Evolutionary conservation across 345 rosid genomes (phyloP).

Genomic region (Boechera stricta): DNA sequence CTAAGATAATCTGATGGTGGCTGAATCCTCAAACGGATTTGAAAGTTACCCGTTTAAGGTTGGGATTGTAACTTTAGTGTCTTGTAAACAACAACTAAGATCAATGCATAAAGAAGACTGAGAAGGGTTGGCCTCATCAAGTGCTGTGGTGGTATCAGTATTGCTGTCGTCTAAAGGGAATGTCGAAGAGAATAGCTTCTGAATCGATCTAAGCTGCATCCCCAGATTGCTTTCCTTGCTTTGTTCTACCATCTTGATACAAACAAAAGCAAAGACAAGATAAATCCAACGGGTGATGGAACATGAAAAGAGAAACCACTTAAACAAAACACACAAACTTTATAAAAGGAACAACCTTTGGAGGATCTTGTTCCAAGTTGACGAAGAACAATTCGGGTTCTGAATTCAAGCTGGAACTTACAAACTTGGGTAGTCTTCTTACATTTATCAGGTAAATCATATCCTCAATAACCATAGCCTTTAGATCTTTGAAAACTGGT

Average conservation of each 20-base stretch:
- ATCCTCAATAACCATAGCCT: slow-evolving; percentile 80
- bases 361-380: slow-evolving; percentile 89
- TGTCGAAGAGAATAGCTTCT: slow-evolving; percentile 58
- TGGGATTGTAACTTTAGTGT: slow-evolving; percentile 78
- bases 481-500: slow-evolving; percentile 58
- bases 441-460: slow-evolving; percentile 83
- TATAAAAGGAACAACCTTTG: slow-evolving; percentile 56
- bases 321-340: not conserved
- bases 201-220: slow-evolving; percentile 59
- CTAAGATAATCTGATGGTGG: not conserved
- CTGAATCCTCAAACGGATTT: not conserved
- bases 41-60: slow-evolving; percentile 78
- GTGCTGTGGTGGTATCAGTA: slow-evolving; percentile 33
- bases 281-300: slow-evolving; percentile 7
- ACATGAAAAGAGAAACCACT: slow-evolving; percentile 10
- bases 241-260: slow-evolving; percentile 63
- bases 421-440: slow-evolving; percentile 62
- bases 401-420: slow-evolving; percentile 59
- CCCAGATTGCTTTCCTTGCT: slow-evolving; percentile 52
- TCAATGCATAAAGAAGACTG: slow-evolving; percentile 60
- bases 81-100: slow-evolving; percentile 75
- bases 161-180: slow-evolving; percentile 52
- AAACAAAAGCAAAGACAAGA: slow-evolving; percentile 33
- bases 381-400: slow-evolving; percentile 61
- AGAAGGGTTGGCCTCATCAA: slow-evolving; percentile 47